Evolutionary conservation across 2,329 filamentous ascomycete genomes (phyloP), one percentile per base, ranked within the genome.

Genomic region (Lecanicillium sp.): DNA sequence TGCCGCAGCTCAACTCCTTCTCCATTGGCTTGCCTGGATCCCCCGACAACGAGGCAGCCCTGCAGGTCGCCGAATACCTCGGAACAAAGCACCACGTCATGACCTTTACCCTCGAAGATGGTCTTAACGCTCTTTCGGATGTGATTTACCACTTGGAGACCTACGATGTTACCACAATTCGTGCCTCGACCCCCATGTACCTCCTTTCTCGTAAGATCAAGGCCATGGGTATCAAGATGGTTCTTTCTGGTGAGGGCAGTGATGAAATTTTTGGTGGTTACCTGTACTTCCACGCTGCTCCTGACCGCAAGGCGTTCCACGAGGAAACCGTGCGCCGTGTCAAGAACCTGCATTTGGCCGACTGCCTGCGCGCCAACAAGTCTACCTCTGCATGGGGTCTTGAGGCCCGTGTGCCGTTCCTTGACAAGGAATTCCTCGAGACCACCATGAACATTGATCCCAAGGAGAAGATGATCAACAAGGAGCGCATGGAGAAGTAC

Each of bases 201-300:
- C 71, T 98, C 47, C 76, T 98, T 34, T 92, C 87, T 45, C 82
- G 94, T 60, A 98, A 98, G 74, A 98, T 98, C 73, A 98, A 98
- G 75, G 92, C 89, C 27, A 90, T 95, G 81, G 92, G 92, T 47
- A 85, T 98, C 58, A 98, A 98, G 78, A 98, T 98, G 92, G 92
- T 98, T 41, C 75, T 98, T 45, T 94, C 85, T 55, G 92, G 92
- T 45, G 92, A 98, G 67, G 92, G 92, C 35, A 92, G 85, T 55
- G 92, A 98, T 62, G 92, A 98, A 68, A 95, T 95, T 60, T 96
- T 96, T 52, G 92, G 92, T 46, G 92, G 92, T 38, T 98, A 98
- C 65, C 79, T 98, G 15, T 98, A 98, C 74, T 98, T 98, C 79
- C 88, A 95, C 64, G 85, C 83, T 45, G 92, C 92, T 3, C 92